These are phyloP conservation scores for Drosera spatulata DNA, from an alignment of 179 eudicot genomes.

Conservation along the genomic window DNA sequence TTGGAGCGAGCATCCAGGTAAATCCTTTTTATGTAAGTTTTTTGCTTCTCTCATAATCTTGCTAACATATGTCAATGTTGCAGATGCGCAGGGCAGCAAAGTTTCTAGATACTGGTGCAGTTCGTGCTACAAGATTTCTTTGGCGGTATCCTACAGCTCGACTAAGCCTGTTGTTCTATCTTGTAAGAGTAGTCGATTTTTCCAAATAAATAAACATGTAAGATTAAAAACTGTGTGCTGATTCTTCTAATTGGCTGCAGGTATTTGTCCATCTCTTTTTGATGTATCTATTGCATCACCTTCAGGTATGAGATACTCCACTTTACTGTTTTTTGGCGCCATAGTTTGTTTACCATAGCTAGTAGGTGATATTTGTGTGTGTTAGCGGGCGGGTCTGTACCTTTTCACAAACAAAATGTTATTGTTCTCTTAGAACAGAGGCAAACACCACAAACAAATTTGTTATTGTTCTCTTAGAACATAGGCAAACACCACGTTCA, in stretches of 20 bases:
- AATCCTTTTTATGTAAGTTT: neutral
- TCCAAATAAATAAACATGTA: neutral
- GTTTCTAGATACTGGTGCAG: constrained; percentile 87
- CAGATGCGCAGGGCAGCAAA: constrained; percentile 61
- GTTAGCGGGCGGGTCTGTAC: no score
- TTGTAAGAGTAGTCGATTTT: constrained; percentile 29
- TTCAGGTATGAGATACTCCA: constrained; percentile 50
- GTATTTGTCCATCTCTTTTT: constrained; percentile 88
- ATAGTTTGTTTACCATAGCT: no score
- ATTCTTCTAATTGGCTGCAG: constrained; percentile 24
- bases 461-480: no score
- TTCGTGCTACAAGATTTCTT: constrained; percentile 84
- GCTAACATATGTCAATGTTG: constrained; percentile 1
- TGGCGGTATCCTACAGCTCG: constrained; percentile 99
- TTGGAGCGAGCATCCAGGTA: constrained; percentile 92
- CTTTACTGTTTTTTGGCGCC: no score
- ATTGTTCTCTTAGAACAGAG: no score
- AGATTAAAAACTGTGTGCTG: neutral
- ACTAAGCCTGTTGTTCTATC: constrained; percentile 63
- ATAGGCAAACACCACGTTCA: no score
- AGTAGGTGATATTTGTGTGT: no score
- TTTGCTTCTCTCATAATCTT: neutral
- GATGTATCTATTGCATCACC: constrained; percentile 94
- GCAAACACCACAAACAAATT: no score
- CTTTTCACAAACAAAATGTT: no score